phyloP scores from a whole-genome alignment of 2,329 filamentous ascomycete species.

The Lachnellula subtilissima region DNA sequence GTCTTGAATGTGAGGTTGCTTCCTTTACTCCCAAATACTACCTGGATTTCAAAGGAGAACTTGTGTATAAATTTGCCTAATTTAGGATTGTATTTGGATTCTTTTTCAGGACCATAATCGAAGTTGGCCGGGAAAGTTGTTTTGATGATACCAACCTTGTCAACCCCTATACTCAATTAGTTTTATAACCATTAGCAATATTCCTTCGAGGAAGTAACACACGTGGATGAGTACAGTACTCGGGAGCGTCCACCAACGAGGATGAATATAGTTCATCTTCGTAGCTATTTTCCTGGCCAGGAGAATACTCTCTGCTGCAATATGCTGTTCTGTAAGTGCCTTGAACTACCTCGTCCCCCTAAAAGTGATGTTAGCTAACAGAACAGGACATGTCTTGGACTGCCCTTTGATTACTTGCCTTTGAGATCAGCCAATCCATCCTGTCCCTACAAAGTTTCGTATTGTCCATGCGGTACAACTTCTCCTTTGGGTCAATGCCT shows the following conservation, averaged over 20 bases:
- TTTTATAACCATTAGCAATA: background rate
- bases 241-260: background rate
- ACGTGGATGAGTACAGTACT: constrained; percentile 6
- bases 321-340: background rate
- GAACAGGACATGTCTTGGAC: no score
- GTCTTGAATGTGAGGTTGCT: constrained; percentile 3
- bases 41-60: background rate
- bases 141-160: background rate
- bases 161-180: constrained; percentile 2
- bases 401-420: constrained; percentile 11
- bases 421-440: constrained; percentile 12
- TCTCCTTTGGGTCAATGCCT: constrained; percentile 8
- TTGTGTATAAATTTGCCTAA: background rate
- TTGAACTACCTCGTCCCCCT: background rate
- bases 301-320: background rate
- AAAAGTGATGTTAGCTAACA: no score
- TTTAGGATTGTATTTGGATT: background rate
- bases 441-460: background rate
- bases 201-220: background rate
- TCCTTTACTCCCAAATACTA: constrained; percentile 3
- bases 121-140: background rate
- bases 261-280: constrained; percentile 3
- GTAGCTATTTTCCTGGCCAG: background rate
- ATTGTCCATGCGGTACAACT: background rate
- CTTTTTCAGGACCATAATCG: background rate